These are phyloP conservation scores for Boletus insuetus DNA, from an alignment of 768 basidiomycete genomes.

Conservation along the genomic window DNA sequence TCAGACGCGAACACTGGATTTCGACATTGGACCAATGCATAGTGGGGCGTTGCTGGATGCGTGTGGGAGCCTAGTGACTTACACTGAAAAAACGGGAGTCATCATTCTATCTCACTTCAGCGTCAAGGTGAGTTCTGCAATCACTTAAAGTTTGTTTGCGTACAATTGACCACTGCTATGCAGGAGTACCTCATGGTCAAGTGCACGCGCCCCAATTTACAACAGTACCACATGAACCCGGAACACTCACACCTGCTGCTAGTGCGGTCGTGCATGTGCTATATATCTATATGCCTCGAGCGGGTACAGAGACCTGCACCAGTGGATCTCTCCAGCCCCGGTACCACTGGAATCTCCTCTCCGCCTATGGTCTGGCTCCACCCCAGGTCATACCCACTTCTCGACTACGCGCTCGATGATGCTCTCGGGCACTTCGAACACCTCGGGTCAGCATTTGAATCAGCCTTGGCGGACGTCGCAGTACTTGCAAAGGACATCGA, in stretches of 20 bases:
- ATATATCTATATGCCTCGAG: conserved; percentile 1
- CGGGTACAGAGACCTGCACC: neutral
- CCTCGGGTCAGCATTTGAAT: neutral
- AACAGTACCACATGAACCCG: neutral
- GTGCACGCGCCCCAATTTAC: neutral
- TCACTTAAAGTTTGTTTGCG: neutral
- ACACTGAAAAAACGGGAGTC: neutral
- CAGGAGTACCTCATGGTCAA: conserved; percentile 2
- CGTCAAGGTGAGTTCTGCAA: neutral
- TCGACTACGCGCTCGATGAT: neutral
- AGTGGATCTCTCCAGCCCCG: neutral
- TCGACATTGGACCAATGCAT: conserved; percentile 1
- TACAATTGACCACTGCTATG: neutral
- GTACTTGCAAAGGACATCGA: neutral
- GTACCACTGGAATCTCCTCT: neutral
- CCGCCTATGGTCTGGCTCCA: neutral
- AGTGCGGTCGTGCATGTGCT: conserved; percentile 1
- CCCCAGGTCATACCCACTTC: neutral
- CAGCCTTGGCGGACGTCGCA: neutral
- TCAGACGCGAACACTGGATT: neutral
- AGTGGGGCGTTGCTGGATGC: conserved; percentile 2
- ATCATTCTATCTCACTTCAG: conserved; percentile 5
- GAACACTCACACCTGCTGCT: neutral
- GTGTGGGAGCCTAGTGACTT: conserved; percentile 6
- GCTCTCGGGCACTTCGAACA: neutral